Conservation (phyloP, 2,329 filamentous ascomycete species). For the Exutisphaerella laricina region DNA sequence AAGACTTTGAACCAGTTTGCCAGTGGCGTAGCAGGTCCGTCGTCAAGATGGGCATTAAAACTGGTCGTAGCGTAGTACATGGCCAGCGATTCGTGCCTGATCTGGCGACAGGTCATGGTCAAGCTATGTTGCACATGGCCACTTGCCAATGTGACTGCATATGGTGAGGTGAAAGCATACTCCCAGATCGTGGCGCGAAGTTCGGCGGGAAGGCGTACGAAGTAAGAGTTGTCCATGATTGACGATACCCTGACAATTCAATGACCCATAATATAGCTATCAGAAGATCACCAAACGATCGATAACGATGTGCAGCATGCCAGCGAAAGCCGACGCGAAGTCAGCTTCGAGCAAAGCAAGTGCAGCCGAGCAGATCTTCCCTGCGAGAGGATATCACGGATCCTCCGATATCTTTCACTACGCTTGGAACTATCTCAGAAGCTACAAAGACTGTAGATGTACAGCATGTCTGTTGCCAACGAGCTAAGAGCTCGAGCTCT, state of each 20-base stretch:
- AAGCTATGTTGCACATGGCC: slow-evolving; percentile 17
- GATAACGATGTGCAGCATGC: not conserved
- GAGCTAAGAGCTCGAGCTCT: slow-evolving; percentile 5
- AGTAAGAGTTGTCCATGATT: slow-evolving; percentile 8
- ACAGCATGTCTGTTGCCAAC: slow-evolving; percentile 1
- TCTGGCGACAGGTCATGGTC: slow-evolving; percentile 20
- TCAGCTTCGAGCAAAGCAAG: not conserved
- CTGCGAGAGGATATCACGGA: not conserved
- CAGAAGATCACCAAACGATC: too few relatives aligned
- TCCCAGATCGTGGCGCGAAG: slow-evolving; percentile 10
- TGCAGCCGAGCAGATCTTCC: slow-evolving; percentile 5
- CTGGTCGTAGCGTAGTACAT: slow-evolving; percentile 22
- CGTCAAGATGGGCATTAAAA: slow-evolving; percentile 28
- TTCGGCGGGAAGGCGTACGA: slow-evolving; percentile 5
- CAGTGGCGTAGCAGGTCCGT: slow-evolving; percentile 23
- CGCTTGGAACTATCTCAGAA: too few relatives aligned
- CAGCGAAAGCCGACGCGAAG: slow-evolving; percentile 1
- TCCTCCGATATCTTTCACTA: too few relatives aligned
- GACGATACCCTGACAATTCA: too few relatives aligned
- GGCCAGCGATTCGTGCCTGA: slow-evolving; percentile 19
- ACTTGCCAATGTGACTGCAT: slow-evolving; percentile 18
- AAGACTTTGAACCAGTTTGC: slow-evolving; percentile 18
- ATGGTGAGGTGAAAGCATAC: slow-evolving; percentile 18
- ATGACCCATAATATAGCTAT: too few relatives aligned
- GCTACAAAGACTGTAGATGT: too few relatives aligned